Percentiles rank a stretch among this genome's conserved stretches.
phyloP scores from a whole-genome alignment of 768 basidiomycete species.

The Lactarius sanguifluus region DNA sequence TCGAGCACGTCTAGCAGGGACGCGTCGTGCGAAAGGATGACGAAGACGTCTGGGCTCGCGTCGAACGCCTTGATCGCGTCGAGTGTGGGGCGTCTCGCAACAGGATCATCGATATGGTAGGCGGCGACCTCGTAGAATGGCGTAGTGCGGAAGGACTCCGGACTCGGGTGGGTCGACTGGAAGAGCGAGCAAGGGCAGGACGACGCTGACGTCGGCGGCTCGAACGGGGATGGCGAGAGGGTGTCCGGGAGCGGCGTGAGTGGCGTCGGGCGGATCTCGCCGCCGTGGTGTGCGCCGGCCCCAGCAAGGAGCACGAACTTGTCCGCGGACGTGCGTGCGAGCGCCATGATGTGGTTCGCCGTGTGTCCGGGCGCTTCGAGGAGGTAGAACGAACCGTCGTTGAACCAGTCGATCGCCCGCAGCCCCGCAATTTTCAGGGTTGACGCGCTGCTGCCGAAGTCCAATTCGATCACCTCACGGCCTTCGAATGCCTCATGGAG shows the following conservation, averaged over 20 bases:
- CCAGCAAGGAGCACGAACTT: neutral
- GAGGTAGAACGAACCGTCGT: neutral
- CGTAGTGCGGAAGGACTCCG: neutral
- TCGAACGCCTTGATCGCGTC: neutral
- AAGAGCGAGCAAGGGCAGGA: neutral
- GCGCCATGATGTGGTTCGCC: neutral
- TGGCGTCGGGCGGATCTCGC: neutral
- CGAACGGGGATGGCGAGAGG: neutral
- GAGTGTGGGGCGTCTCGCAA: neutral
- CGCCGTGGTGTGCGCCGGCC: neutral
- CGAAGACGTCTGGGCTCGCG: neutral
- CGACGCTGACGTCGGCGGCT: neutral
- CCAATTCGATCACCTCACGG: neutral
- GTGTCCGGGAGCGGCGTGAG: neutral
- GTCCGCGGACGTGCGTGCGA: neutral
- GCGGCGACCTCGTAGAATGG: neutral
- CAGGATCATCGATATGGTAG: neutral
- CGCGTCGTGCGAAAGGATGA: neutral
- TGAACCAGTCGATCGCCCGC: slow-evolving; percentile 5
- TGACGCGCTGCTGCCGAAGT: neutral
- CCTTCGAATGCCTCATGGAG: neutral
- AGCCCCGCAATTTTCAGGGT: neutral
- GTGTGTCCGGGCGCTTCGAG: neutral
- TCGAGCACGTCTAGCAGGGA: neutral
- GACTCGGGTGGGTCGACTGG: neutral